Evolutionary conservation across 345 rosid species (phyloP), one percentile per base, ranked within the genome.

Genomic region (Citrus unshiu): DNA sequence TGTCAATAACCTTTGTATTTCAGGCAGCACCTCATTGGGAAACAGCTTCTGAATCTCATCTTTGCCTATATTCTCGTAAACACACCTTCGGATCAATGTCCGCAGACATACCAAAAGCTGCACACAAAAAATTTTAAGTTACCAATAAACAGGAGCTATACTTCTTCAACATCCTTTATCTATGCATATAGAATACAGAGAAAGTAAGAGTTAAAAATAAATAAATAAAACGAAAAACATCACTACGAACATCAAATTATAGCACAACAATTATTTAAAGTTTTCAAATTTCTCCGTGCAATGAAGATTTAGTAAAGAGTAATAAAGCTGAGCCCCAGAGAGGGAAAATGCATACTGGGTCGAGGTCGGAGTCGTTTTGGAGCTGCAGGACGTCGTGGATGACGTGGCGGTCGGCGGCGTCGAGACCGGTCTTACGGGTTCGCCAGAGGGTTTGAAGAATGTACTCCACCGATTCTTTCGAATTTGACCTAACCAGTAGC

Each of bases 41-140:
- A 91, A 91, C 70, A 90, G 80, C 81, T 69, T 86, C 7, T 85
- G 89, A 63, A 91, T 86, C 49, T 86, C 92, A 43, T 88, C 92
- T 76, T 87, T 88, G 84, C 63, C 72, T 64, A 85, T 67, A 70
- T 88, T 84, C 80, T 86, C 87, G 49, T 83, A 80, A 57, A 88
- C 93, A 54, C 88, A 85, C 78, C 79, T 81, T 59, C 95, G 89
- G 12, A 91, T 88, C 88, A 91, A 74, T 77, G 84, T 83, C 27
- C 95, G 88, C 1, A 91, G 93, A 72, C 95, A 91, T 18, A 85
- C 89, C 79, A 91, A 80, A 56, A 91, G 90, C 95, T 91, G 84
- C 80, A 67, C 24, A 67, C 24, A 37, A 29, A 74, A 62, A 74
- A 16, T 2, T 64, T 5, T 37, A 68, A 57, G 6, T 61, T 63